Base-by-base conservation (phyloP, 2,329 filamentous ascomycete species). In the Mycosphaerelloides madeirae region DNA sequence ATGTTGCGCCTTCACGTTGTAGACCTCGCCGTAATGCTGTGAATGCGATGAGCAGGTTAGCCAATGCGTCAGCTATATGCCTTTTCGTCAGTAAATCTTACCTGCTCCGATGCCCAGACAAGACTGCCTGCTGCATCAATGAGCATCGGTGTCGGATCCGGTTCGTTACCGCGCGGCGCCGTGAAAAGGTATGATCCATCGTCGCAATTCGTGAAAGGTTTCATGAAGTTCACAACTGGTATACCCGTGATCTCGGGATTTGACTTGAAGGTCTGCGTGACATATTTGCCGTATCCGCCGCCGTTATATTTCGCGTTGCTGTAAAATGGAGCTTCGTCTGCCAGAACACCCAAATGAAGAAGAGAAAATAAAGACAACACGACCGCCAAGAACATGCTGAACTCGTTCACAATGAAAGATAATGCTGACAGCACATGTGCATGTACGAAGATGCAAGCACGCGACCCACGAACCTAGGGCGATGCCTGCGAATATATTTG, bases 1-100 rank as follows among this genome's bases (percentile, higher is more conserved):
- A 6, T 57, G 51, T 52, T 75, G 69, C 1, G 72, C 67, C 48
- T 69, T 68, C 3, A 73, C 54, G 51, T 74, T 72, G 48, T 74
- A 73, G 5, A 69, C 66, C 38, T 70, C 62, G 44, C 56, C 65
- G 50, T 36, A 53, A 6, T 44, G 44, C 20, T 37, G n/a, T n/a
- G n/a, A n/a, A n/a, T n/a, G n/a, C n/a, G n/a, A n/a, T n/a, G n/a
- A n/a, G n/a, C n/a, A n/a, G n/a, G n/a, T n/a, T n/a, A n/a, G n/a
- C n/a, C n/a, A n/a, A n/a, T n/a, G n/a, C n/a, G n/a, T n/a, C n/a
- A n/a, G n/a, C n/a, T n/a, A n/a, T n/a, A n/a, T n/a, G n/a, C 15
- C 15, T 8, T 18, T 35, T 48, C 45, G 43, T 61, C n/a, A n/a
- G n/a, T n/a, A n/a, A n/a, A n/a, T n/a, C n/a, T n/a, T n/a, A n/a